Evolutionary conservation across 2,329 filamentous ascomycete genomes (phyloP).

Genomic region (Xylariaceae sp.): DNA sequence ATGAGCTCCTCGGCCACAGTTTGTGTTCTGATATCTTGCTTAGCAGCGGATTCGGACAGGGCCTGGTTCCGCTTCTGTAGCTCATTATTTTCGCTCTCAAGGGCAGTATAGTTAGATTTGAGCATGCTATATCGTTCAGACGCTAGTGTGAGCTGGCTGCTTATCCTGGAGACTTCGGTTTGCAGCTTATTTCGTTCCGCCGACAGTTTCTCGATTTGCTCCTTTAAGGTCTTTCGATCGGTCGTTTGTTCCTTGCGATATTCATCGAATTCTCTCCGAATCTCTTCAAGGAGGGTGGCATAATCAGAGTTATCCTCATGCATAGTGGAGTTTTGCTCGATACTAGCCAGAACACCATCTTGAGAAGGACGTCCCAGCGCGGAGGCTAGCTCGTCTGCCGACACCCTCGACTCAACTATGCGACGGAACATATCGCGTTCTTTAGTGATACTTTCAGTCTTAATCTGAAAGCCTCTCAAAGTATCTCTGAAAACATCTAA

Average conservation of each 20-base stretch:
- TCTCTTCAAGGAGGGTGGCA: conserved; percentile 73
- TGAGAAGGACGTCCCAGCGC: conserved; percentile 69
- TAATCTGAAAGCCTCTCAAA: conserved; percentile 72
- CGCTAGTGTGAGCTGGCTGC: conserved; percentile 76
- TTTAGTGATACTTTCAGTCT: conserved; percentile 88
- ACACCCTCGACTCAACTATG: conserved; percentile 71
- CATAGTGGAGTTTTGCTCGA: conserved; percentile 53
- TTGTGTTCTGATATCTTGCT: conserved; percentile 84
- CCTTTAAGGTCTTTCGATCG: conserved; percentile 76
- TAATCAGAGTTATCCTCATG: conserved; percentile 61
- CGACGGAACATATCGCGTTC: conserved; percentile 97
- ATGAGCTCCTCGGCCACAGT: conserved; percentile 91
- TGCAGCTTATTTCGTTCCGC: conserved; percentile 79
- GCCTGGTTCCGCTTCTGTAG: conserved; percentile 76
- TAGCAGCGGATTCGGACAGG: conserved; percentile 77
- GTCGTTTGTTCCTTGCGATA: conserved; percentile 81
- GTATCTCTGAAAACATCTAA: conserved; percentile 77
- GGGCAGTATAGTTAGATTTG: conserved; percentile 77
- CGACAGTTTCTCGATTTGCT: conserved; percentile 77
- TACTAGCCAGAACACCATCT: conserved; percentile 54
- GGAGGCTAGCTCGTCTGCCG: conserved; percentile 59
- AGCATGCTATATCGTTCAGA: conserved; percentile 85
- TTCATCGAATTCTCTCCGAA: conserved; percentile 84
- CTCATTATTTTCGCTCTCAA: conserved; percentile 80
- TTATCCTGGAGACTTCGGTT: conserved; percentile 72